Evolutionary conservation across 169 alveolate genomes (phyloP).

Genomic region (Theileria parva): DNA sequence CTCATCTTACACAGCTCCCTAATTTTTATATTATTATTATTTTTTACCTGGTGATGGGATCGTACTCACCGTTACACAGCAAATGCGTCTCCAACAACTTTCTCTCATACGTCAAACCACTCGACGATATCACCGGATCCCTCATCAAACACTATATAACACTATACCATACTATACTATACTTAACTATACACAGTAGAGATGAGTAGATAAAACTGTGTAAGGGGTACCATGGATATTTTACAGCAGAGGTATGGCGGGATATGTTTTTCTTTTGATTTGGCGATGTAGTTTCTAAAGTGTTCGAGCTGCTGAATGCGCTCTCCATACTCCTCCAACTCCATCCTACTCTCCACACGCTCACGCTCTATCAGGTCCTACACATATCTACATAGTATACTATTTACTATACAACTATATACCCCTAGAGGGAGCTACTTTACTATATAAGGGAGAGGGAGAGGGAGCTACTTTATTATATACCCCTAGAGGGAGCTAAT

Average conservation of each 20-base stretch:
- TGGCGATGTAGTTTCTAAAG: slow-evolving; percentile 61
- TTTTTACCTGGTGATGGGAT: slow-evolving; percentile 80
- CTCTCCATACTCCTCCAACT: slow-evolving; percentile 56
- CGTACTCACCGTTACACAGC: slow-evolving; percentile 78
- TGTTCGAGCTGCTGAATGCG: slow-evolving; percentile 62
- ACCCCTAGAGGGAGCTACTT: too few species aligned
- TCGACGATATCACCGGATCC: slow-evolving; percentile 84
- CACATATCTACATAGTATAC: too few species aligned
- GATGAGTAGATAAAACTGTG: not conserved
- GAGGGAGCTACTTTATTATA: too few species aligned
- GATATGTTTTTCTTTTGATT: slow-evolving; percentile 65
- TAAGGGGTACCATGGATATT: slow-evolving; percentile 78
- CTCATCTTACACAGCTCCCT: slow-evolving; percentile 70
- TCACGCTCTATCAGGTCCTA: slow-evolving; percentile 57
- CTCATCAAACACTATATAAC: slow-evolving; percentile 77
- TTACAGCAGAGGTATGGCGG: slow-evolving; percentile 83
- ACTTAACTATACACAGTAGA: not conserved
- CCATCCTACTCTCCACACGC: slow-evolving; percentile 32
- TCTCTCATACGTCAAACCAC: slow-evolving; percentile 84
- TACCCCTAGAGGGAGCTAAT: too few species aligned
- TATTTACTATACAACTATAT: too few species aligned
- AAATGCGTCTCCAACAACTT: slow-evolving; percentile 77
- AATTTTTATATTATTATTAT: not conserved
- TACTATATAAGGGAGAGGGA: too few species aligned
- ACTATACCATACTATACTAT: not conserved